phyloP scores from a whole-genome alignment of 164 flowering plant species.

The Stephania cephalantha region DNA sequence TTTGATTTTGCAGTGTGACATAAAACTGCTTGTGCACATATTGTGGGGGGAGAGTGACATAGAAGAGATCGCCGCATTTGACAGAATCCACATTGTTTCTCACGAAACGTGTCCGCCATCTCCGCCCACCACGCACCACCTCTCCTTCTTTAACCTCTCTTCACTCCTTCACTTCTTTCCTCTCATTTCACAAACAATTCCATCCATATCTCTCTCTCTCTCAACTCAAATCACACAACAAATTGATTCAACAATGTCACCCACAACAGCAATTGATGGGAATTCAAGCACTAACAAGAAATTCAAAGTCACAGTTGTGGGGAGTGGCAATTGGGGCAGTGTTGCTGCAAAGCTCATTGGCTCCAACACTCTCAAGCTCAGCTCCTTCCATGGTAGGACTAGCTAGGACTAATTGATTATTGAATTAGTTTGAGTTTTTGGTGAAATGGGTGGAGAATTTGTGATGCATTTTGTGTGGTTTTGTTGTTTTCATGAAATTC shows the following conservation, averaged over 20 bases:
- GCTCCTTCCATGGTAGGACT: conserved; percentile 57
- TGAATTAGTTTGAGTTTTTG: neutral
- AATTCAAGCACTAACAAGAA: neutral
- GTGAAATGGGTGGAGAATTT: neutral
- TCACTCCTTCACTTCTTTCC: neutral
- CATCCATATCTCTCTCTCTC: no score
- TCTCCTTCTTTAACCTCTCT: neutral
- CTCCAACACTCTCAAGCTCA: conserved; percentile 60
- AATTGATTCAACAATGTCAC: no score
- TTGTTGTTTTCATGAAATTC: conserved; percentile 8
- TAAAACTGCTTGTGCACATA: no score
- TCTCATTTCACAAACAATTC: neutral
- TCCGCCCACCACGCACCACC: conserved; percentile 29
- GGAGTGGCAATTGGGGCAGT: conserved; percentile 97
- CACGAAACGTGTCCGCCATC: conserved; percentile 37
- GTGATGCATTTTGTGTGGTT: neutral
- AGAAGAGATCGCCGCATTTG: conserved; percentile 16
- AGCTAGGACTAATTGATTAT: neutral
- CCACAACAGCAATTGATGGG: no score
- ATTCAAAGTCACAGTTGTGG: conserved; percentile 70
- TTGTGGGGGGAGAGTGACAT: neutral
- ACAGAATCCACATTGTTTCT: conserved; percentile 15
- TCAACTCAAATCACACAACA: no score
- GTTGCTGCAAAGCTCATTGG: conserved; percentile 94
- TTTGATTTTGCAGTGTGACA: no score